Evolutionary conservation across 202 grass and related monocot genomes (phyloP).

Genomic region (Schoenoplectus tabernaemontani): DNA sequence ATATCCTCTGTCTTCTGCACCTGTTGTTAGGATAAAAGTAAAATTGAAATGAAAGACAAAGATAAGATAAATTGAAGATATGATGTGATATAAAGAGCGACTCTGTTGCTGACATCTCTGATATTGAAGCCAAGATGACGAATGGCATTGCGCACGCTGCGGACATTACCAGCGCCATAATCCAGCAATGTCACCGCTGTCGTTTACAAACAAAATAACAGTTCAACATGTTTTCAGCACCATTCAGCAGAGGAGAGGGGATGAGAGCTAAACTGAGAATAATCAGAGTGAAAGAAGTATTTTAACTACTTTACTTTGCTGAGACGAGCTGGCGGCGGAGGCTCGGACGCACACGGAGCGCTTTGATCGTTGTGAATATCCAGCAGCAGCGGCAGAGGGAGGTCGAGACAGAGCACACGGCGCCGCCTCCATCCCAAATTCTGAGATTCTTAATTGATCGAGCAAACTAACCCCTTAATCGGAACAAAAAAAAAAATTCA

Average conservation of each 20-base stretch:
- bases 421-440: conserved; percentile 17
- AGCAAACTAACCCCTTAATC: too few species aligned
- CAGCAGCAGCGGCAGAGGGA: background rate
- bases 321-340: background rate
- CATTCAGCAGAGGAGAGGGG: background rate
- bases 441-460: background rate
- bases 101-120: conserved; percentile 40
- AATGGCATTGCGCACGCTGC: conserved; percentile 90
- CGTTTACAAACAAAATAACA: background rate
- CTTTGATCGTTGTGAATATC: background rate
- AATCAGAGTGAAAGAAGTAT: background rate
- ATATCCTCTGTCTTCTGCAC: conserved; percentile 80
- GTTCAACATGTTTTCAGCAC: background rate
- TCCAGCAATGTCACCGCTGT: conserved; percentile 77
- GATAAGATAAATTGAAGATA: background rate
- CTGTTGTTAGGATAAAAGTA: background rate
- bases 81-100: background rate
- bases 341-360: background rate
- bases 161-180: conserved; percentile 85
- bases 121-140: conserved; percentile 69
- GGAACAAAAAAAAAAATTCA: too few species aligned
- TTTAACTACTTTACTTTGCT: background rate
- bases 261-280: background rate
- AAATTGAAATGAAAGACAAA: background rate
- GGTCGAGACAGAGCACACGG: background rate